Evolutionary conservation across 306 rosid genomes (phyloP).

Genomic region (Trifolium dubium): DNA sequence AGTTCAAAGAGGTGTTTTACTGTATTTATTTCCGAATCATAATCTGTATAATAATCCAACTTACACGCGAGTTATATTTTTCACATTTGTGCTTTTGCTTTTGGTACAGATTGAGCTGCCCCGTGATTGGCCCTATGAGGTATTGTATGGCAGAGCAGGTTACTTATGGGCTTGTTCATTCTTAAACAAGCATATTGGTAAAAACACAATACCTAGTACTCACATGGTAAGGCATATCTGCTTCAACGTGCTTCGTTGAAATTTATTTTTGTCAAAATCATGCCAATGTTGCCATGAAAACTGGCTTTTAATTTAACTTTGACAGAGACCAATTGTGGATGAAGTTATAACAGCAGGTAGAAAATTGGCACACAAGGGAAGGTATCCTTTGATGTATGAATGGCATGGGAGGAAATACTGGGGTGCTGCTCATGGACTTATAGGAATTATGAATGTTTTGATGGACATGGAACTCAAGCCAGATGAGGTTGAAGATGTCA

Average conservation of each 20-base stretch:
- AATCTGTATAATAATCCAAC: constrained; percentile 21
- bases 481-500: constrained; percentile 81
- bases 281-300: constrained; percentile 12
- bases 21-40: constrained; percentile 12
- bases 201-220: constrained; percentile 52
- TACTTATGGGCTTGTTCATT: constrained; percentile 83
- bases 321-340: constrained; percentile 68
- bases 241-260: constrained; percentile 18
- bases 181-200: constrained; percentile 73
- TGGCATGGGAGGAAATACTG: constrained; percentile 96
- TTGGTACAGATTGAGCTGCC: constrained; percentile 66
- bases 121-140: constrained; percentile 71
- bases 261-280: constrained; percentile 22
- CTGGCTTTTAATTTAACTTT: constrained; percentile 37
- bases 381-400: constrained; percentile 79
- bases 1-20: constrained; percentile 61
- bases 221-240: constrained; percentile 52
- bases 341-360: constrained; percentile 72
- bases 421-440: constrained; percentile 98
- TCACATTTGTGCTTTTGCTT: constrained; percentile 24
- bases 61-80: constrained; percentile 4
- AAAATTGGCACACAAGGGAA: constrained; percentile 59
- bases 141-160: constrained; percentile 79
- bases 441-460: constrained; percentile 79
- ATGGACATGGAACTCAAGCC: constrained; percentile 79